Evolutionary conservation across 176 grass and related monocot species (phyloP).

Genomic region (Paspalum vaginatum): DNA sequence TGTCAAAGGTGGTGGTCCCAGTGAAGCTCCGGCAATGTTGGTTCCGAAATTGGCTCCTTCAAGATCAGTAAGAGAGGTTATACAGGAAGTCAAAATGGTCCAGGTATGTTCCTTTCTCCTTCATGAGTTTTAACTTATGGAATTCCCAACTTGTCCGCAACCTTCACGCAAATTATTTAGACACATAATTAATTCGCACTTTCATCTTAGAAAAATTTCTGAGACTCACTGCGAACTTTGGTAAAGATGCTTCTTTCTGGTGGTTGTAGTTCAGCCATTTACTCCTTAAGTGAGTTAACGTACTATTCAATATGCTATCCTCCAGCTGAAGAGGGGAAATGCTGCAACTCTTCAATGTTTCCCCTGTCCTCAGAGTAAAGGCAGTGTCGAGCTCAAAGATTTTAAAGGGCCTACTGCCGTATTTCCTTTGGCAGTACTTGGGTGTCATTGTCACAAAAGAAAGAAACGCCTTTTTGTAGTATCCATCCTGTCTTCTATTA

Average conservation of each 20-base stretch:
- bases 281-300: not conserved
- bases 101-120: slow-evolving; percentile 58
- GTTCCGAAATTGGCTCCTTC: slow-evolving; percentile 85
- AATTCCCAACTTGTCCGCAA: not conserved
- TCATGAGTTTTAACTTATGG: not conserved
- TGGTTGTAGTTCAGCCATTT: not conserved
- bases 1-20: slow-evolving; percentile 52
- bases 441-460: not conserved
- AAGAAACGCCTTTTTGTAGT: not conserved
- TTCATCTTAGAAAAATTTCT: slow-evolving; percentile 9
- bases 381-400: not conserved
- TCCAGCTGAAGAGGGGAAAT: not conserved
- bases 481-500: slow-evolving; percentile 13
- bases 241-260: not conserved
- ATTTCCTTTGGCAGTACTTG: not conserved
- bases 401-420: not conserved
- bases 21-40: slow-evolving; percentile 71
- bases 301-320: not conserved
- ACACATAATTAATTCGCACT: not conserved
- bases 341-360: not conserved
- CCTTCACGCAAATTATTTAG: not conserved
- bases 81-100: slow-evolving; percentile 97
- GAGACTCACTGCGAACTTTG: not conserved
- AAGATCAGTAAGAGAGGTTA: slow-evolving; percentile 78
- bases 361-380: slow-evolving; percentile 10